phyloP scores from a whole-genome alignment of 768 basidiomycete genomes.

The Naganishia antarctica region DNA sequence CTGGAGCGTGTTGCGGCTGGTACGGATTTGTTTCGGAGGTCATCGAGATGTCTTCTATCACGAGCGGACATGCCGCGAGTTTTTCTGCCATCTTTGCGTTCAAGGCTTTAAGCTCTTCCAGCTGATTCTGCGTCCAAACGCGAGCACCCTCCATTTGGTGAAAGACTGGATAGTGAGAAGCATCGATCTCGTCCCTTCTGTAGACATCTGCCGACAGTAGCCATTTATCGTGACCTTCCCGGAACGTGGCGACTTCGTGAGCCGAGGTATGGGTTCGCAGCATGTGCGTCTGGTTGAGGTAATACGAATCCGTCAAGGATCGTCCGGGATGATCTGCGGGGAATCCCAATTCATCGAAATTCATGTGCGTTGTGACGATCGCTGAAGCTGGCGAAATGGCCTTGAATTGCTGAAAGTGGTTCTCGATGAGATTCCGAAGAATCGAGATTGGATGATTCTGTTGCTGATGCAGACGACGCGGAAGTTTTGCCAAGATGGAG shows the following conservation, averaged over 20 bases:
- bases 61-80: constrained; percentile 67
- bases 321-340: constrained; percentile 89
- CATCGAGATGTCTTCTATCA: constrained; percentile 79
- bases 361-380: constrained; percentile 80
- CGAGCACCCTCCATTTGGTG: constrained; percentile 96
- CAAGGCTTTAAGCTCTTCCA: constrained; percentile 62
- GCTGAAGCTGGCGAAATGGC: constrained; percentile 76
- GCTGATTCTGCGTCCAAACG: constrained; percentile 56
- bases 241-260: constrained; percentile 89
- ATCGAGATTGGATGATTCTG: constrained; percentile 80
- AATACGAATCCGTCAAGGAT: constrained; percentile 86
- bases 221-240: constrained; percentile 70
- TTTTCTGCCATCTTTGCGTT: constrained; percentile 61
- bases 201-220: constrained; percentile 95
- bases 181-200: constrained; percentile 94
- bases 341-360: constrained; percentile 93
- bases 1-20: constrained; percentile 71
- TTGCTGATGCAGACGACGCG: constrained; percentile 67
- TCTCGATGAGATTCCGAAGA: constrained; percentile 74
- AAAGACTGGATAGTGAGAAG: constrained; percentile 93
- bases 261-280: constrained; percentile 97
- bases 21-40: constrained; percentile 70
- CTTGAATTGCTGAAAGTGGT: constrained; percentile 66
- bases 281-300: constrained; percentile 83
- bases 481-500: constrained; percentile 75